These are phyloP conservation scores for Lachnellula arida DNA, from an alignment of 2,329 filamentous ascomycete genomes.

Conservation along the genomic window DNA sequence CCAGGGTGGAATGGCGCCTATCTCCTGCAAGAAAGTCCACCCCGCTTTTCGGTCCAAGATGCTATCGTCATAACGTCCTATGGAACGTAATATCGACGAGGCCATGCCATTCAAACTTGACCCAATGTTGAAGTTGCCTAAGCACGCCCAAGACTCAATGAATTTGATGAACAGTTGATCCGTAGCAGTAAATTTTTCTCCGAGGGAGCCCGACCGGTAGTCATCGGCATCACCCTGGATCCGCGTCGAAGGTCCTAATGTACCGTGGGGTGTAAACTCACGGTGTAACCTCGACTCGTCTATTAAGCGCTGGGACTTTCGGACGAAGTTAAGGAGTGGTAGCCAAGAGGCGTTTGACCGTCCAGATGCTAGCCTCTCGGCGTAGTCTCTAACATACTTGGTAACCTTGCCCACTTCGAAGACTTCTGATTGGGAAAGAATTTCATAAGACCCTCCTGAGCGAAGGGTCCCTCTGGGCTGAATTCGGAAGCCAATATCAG, in stretches of 20 bases:
- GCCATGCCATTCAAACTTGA: conserved; percentile 58
- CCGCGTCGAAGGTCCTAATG: conserved; percentile 37
- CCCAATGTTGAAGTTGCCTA: conserved; percentile 46
- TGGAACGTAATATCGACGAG: conserved; percentile 57
- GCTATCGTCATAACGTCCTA: conserved; percentile 52
- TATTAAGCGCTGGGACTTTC: conserved; percentile 46
- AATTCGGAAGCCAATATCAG: conserved; percentile 58
- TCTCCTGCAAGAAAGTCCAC: conserved; percentile 69
- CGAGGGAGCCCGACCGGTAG: conserved; percentile 2
- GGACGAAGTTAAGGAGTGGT: conserved; percentile 39
- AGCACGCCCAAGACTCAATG: conserved; percentile 63
- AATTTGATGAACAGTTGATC: conserved; percentile 47
- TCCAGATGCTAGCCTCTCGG: conserved; percentile 35
- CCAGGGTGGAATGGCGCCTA: conserved; percentile 67
- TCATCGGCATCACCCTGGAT: conserved; percentile 8
- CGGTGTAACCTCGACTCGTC: conserved; percentile 46
- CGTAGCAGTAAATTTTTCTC: conserved; percentile 9
- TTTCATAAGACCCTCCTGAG: conserved; percentile 55
- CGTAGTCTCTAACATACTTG: conserved; percentile 48
- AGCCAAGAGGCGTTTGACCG: neutral
- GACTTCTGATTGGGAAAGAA: conserved; percentile 53
- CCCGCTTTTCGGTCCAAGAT: conserved; percentile 43
- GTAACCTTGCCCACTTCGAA: conserved; percentile 46
- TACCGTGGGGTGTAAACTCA: conserved; percentile 46
- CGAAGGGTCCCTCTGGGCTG: conserved; percentile 42